Conservation (phyloP, 495 filamentous ascomycete species). For the Chaetomium tenue region DNA sequence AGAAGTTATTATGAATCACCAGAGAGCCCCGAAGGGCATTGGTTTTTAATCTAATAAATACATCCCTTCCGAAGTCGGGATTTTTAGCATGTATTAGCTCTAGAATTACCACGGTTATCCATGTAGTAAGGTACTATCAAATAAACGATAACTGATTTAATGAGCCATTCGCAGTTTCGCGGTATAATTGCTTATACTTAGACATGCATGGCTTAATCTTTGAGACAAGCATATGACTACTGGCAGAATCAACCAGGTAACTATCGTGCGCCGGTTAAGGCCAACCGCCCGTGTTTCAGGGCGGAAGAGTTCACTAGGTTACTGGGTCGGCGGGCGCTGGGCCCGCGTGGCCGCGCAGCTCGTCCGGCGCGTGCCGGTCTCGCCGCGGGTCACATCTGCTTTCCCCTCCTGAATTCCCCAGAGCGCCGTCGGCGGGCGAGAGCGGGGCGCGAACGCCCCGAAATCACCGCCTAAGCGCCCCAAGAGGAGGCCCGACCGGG, state of each 20-base stretch:
- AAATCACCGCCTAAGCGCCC: constrained; percentile 21
- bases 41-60: constrained; percentile 73
- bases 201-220: constrained; percentile 72
- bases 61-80: constrained; percentile 61
- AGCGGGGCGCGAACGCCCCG: constrained; percentile 5
- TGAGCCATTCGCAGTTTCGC: constrained; percentile 71
- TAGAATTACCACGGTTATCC: constrained; percentile 74
- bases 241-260: constrained; percentile 70
- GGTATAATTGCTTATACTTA: constrained; percentile 65
- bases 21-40: constrained; percentile 60
- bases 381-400: constrained; percentile 21
- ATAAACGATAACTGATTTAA: constrained; percentile 74
- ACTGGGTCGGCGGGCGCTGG: constrained; percentile 11
- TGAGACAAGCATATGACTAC: constrained; percentile 72
- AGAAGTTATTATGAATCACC: constrained; percentile 66
- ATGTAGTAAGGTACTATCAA: constrained; percentile 71
- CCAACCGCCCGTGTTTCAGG: constrained; percentile 24
- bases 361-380: constrained; percentile 28
- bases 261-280: constrained; percentile 46
- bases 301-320: constrained; percentile 30
- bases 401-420: constrained; percentile 29
- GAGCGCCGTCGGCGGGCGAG: constrained; percentile 22
- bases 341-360: constrained; percentile 24
- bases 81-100: constrained; percentile 70
- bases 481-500: constrained; percentile 21